These are phyloP conservation scores for Aureobasidium sp. DNA, from an alignment of 2,329 filamentous ascomycete genomes.

Conservation along the genomic window DNA sequence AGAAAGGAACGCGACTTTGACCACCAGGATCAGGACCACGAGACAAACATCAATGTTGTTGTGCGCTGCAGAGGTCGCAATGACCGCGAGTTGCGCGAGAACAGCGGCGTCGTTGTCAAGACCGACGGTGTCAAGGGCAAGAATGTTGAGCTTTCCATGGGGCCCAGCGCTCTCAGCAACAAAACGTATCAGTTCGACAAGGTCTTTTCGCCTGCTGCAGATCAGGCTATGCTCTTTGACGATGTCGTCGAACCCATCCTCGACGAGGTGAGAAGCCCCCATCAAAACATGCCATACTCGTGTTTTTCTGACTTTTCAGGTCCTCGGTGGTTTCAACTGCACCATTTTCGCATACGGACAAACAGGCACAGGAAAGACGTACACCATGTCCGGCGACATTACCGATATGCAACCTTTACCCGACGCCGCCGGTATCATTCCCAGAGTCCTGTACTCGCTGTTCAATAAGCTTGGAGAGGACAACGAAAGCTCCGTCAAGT, in stretches of 20 bases:
- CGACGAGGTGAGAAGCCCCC: conserved; percentile 63
- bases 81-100: conserved; percentile 86
- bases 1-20: conserved; percentile 85
- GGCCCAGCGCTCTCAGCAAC: conserved; percentile 83
- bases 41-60: conserved; percentile 97
- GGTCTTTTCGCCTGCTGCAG: conserved; percentile 90
- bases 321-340: conserved; percentile 91
- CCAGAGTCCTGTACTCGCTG: conserved; percentile 76
- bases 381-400: conserved; percentile 99
- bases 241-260: conserved; percentile 90
- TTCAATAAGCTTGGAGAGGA: conserved; percentile 78
- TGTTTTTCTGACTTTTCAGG: conserved; percentile 45
- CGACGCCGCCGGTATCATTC: conserved; percentile 91
- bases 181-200: conserved; percentile 97
- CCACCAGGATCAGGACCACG: conserved; percentile 54
- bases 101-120: conserved; percentile 83
- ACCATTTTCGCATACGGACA: conserved; percentile 98
- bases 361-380: conserved; percentile 96
- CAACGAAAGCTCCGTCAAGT: conserved; percentile 84
- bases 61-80: conserved; percentile 90
- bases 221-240: conserved; percentile 90
- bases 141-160: conserved; percentile 81
- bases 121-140: conserved; percentile 86
- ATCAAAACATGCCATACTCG: neutral
- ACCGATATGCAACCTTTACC: conserved; percentile 81